A percentile compares a stretch with the other conserved stretches of the same genome.
Conservation (phyloP, 1,284 basidiomycete genomes). For the Boletellus dicymbophilus region DNA sequence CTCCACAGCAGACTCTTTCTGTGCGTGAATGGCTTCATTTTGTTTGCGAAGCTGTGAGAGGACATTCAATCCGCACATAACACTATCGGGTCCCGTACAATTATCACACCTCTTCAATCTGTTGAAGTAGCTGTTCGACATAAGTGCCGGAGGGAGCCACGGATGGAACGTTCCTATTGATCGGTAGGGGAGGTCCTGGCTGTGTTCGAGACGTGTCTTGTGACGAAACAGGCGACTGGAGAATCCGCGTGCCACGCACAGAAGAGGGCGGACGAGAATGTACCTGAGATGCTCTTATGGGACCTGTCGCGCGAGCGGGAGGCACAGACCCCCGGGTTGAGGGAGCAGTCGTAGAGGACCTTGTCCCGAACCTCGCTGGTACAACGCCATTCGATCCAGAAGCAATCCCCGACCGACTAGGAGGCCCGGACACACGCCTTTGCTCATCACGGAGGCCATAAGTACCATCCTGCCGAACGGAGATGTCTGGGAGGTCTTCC, state of each 20-base stretch:
- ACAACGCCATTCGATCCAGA: conserved; percentile 4
- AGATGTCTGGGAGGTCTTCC: conserved; percentile 61
- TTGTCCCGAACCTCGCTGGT: conserved; percentile 4
- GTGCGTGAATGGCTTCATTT: conserved; percentile 41
- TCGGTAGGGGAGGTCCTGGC: conserved; percentile 11
- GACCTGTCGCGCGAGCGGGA: conserved; percentile 10
- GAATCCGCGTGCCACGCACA: conserved; percentile 11
- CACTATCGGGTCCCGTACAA: conserved; percentile 7
- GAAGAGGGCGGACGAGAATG: conserved; percentile 17
- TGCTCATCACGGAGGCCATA: conserved; percentile 36
- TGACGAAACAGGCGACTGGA: conserved; percentile 23
- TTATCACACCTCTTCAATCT: conserved; percentile 48
- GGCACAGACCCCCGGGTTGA: conserved; percentile 11
- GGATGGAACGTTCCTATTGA: conserved; percentile 9
- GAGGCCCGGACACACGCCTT: conserved; percentile 7
- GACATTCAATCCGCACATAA: conserved; percentile 5
- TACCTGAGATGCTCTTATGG: conserved; percentile 10
- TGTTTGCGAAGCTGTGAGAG: conserved; percentile 48
- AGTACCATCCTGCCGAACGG: conserved; percentile 42
- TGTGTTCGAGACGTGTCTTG: conserved; percentile 19
- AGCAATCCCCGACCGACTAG: conserved; percentile 8
- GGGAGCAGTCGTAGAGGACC: conserved; percentile 7
- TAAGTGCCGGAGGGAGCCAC: neutral
- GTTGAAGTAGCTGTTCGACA: conserved; percentile 38
- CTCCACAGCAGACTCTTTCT: conserved; percentile 20